phyloP scores from a whole-genome alignment of 1,284 basidiomycete species.

The Taiwanofungus camphoratus region DNA sequence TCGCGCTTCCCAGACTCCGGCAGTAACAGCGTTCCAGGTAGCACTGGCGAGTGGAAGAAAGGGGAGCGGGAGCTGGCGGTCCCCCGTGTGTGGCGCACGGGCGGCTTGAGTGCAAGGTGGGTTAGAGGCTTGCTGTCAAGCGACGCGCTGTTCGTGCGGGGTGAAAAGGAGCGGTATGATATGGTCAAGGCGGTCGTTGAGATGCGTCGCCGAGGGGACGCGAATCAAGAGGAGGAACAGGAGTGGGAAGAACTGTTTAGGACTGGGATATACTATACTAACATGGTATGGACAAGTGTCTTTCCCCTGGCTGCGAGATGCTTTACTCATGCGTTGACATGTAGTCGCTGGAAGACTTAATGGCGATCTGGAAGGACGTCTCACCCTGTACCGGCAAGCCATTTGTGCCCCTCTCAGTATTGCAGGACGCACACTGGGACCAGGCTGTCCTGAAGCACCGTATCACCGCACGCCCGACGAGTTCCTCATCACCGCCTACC shows the following conservation, averaged over 20 bases:
- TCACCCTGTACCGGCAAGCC: conserved; percentile 66
- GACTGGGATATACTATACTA: conserved; percentile 80
- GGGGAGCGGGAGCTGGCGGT: conserved; percentile 19
- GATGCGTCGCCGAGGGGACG: conserved; percentile 45
- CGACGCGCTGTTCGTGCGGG: conserved; percentile 76
- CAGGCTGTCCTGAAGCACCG: conserved; percentile 57
- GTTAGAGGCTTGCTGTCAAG: conserved; percentile 70
- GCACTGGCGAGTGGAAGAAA: neutral
- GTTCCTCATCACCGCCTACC: conserved; percentile 30
- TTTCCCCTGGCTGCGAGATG: neutral
- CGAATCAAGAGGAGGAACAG: conserved; percentile 46
- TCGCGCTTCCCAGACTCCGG: conserved; percentile 5
- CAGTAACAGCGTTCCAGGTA: neutral
- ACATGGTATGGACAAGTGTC: conserved; percentile 58
- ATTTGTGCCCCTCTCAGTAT: conserved; percentile 59
- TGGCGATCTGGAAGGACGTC: conserved; percentile 64
- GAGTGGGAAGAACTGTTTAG: conserved; percentile 73
- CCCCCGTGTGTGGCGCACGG: conserved; percentile 60
- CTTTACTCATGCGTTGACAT: conserved; percentile 12
- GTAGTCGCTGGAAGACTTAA: conserved; percentile 74
- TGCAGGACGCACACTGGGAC: conserved; percentile 78
- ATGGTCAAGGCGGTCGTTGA: conserved; percentile 76
- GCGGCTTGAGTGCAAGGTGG: conserved; percentile 71
- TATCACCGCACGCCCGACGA: conserved; percentile 39
- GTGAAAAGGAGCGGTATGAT: conserved; percentile 78